Percentiles rank a stretch among this genome's conserved stretches.
Evolutionary conservation across 495 filamentous ascomycete genomes (phyloP).

Genomic region (Penicillium longicatenatum): DNA sequence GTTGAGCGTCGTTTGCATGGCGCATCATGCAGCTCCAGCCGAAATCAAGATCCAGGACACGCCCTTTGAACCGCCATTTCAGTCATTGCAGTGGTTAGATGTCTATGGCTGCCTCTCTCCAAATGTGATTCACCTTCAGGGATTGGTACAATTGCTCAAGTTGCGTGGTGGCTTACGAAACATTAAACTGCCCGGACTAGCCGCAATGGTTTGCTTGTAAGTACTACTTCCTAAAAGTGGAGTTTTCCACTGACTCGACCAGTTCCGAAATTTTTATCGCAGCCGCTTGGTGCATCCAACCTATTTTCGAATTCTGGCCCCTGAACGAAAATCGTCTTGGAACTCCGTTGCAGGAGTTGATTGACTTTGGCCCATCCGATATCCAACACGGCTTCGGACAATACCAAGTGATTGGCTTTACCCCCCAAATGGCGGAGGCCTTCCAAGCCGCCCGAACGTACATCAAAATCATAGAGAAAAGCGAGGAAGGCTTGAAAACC

Average conservation of each 20-base stretch:
- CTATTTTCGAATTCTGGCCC: conserved; percentile 40
- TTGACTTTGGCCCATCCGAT: conserved; percentile 27
- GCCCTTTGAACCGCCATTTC: conserved; percentile 42
- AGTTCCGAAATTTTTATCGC: conserved; percentile 43
- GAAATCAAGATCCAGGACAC: conserved; percentile 9
- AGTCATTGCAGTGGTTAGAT: conserved; percentile 45
- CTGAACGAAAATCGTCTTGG: conserved; percentile 24
- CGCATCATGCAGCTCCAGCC: conserved; percentile 35
- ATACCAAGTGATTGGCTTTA: conserved; percentile 34
- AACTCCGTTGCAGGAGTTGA: conserved; percentile 27
- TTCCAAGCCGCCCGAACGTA: conserved; percentile 36
- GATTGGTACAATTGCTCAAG: conserved; percentile 38
- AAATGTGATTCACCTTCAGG: conserved; percentile 40
- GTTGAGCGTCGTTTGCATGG: conserved; percentile 45
- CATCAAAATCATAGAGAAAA: conserved; percentile 26
- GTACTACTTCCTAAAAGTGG: conserved; percentile 7
- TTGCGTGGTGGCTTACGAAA: conserved; percentile 39
- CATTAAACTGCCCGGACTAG: conserved; percentile 34
- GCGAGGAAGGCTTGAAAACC: neutral
- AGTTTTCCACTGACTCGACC: neutral
- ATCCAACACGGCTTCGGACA: conserved; percentile 31
- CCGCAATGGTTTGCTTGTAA: conserved; percentile 41
- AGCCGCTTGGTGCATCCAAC: conserved; percentile 27
- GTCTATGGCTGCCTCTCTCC: conserved; percentile 42
- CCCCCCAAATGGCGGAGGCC: conserved; percentile 32